These are phyloP conservation scores for Colletotrichum incanum DNA, from an alignment of 2,329 filamentous ascomycete species.

Conservation along the genomic window DNA sequence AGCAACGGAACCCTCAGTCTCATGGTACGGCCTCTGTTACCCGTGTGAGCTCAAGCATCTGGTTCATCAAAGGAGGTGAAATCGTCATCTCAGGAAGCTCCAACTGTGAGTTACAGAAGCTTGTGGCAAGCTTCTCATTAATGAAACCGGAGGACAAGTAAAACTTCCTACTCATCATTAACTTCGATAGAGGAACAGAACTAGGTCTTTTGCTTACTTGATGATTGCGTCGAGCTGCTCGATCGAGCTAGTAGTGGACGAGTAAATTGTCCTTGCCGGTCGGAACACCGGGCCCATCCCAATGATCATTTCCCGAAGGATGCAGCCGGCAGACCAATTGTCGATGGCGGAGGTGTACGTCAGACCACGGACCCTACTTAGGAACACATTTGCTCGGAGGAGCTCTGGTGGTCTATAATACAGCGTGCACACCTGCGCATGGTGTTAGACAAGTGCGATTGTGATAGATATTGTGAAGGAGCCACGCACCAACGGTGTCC, in stretches of 20 bases:
- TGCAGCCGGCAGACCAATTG: conserved; percentile 2
- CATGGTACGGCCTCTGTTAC: neutral
- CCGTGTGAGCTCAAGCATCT: conserved; percentile 3
- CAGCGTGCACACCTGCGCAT: neutral
- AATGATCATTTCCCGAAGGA: neutral
- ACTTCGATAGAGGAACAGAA: neutral
- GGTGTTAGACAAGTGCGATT: conserved; percentile 1
- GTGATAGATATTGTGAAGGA: neutral
- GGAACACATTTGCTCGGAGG: neutral
- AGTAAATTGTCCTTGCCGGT: neutral
- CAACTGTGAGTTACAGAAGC: neutral
- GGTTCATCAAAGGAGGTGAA: neutral
- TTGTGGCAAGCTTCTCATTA: neutral
- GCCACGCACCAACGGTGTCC: neutral
- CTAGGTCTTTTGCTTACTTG: neutral
- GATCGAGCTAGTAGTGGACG: neutral
- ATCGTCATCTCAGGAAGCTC: neutral
- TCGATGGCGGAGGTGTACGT: neutral
- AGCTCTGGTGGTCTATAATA: conserved; percentile 1
- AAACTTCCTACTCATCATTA: neutral
- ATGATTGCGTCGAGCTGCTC: conserved; percentile 1
- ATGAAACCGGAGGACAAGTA: neutral
- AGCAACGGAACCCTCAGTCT: neutral
- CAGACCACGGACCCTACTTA: neutral
- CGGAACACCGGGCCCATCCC: neutral